A percentile compares a stretch with the other conserved stretches of the same genome.
These are phyloP conservation scores for Colletotrichum aenigma DNA, from an alignment of 2,329 filamentous ascomycete genomes.

Conservation along the genomic window DNA sequence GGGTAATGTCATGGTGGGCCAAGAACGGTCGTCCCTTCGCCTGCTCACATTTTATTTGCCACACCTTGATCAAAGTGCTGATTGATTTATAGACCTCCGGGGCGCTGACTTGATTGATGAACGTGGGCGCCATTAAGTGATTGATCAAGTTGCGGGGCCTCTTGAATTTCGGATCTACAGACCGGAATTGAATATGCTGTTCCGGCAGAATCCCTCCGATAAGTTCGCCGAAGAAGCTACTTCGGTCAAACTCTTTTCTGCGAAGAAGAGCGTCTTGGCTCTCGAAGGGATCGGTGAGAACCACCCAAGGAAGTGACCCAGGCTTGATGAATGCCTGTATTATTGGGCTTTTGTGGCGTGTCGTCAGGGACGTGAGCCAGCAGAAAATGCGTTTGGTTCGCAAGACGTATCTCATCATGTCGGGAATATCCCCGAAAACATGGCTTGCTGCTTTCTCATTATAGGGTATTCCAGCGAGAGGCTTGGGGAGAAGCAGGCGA, in stretches of 20 bases:
- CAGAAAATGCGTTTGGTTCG: conserved; percentile 32
- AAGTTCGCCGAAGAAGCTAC: conserved; percentile 32
- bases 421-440: conserved; percentile 46
- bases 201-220: conserved; percentile 35
- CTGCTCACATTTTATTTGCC: conserved; percentile 31
- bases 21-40: conserved; percentile 24
- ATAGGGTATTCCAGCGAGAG: conserved; percentile 33
- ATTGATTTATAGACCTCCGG: conserved; percentile 29
- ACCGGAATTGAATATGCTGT: conserved; percentile 33
- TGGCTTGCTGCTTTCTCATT: conserved; percentile 36
- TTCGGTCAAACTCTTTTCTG: conserved; percentile 49
- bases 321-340: conserved; percentile 51
- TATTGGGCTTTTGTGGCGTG: conserved; percentile 41
- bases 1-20: conserved; percentile 30
- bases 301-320: conserved; percentile 42
- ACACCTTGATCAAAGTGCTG: conserved; percentile 34
- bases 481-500: background rate
- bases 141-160: conserved; percentile 35
- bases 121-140: conserved; percentile 38
- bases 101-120: conserved; percentile 33
- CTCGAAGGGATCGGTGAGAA: conserved; percentile 36
- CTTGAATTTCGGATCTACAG: conserved; percentile 32
- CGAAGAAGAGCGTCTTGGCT: conserved; percentile 46
- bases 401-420: conserved; percentile 38
- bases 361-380: conserved; percentile 33